phyloP scores from a whole-genome alignment of 2,329 filamentous ascomycete species.

The Teratosphaeria nubilosa region DNA sequence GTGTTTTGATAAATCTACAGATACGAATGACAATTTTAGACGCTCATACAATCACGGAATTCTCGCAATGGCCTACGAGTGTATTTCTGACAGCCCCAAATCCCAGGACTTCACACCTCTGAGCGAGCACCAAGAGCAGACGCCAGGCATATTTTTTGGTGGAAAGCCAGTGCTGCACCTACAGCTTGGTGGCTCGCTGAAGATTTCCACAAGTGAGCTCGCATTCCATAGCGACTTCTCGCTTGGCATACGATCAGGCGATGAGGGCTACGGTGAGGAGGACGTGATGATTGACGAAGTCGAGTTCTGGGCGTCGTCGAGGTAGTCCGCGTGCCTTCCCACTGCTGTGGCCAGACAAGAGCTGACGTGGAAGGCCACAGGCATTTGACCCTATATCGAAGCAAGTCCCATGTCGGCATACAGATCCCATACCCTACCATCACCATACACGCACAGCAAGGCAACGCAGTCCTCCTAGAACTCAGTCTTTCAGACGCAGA shows the following conservation, averaged over 20 bases:
- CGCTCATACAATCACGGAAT: background rate
- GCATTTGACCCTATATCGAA: constrained; percentile 55
- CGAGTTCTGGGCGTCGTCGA: constrained; percentile 40
- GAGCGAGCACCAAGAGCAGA: constrained; percentile 60
- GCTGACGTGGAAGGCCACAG: constrained; percentile 23
- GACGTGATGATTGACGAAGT: constrained; percentile 17
- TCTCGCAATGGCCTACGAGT: constrained; percentile 6
- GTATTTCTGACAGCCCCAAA: background rate
- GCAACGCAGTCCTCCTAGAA: constrained; percentile 54
- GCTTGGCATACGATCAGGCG: background rate
- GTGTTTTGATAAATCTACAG: too few species aligned
- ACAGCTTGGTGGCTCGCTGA: constrained; percentile 48
- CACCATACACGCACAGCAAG: constrained; percentile 64
- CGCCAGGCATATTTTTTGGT: constrained; percentile 61
- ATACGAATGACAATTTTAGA: too few species aligned
- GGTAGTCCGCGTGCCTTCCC: constrained; percentile 21
- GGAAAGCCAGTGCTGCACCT: constrained; percentile 63
- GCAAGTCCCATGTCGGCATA: constrained; percentile 47
- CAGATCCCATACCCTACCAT: constrained; percentile 65
- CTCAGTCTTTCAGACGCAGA: constrained; percentile 51
- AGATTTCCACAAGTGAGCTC: constrained; percentile 46
- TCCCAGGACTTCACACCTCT: constrained; percentile 50
- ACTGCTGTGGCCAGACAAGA: background rate
- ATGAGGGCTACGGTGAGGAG: constrained; percentile 9
- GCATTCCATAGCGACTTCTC: constrained; percentile 38